phyloP scores from a whole-genome alignment of 2,329 filamentous ascomycete genomes.

The Penicillium olsonii region DNA sequence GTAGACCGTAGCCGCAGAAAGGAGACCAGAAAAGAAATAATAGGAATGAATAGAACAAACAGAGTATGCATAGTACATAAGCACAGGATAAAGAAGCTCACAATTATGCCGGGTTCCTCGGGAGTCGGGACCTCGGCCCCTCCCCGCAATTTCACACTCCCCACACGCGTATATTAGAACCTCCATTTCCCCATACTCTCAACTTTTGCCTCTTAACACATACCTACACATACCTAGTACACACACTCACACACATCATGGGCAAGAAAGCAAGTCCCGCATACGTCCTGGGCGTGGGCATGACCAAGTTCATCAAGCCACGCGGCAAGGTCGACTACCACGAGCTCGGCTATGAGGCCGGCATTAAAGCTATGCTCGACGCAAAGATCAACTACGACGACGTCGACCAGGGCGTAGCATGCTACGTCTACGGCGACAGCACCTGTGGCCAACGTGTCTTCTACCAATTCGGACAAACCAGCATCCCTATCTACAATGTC shows the following conservation, averaged over 20 bases:
- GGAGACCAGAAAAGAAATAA: too few species aligned
- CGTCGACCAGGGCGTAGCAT: slow-evolving; percentile 91
- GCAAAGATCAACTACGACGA: slow-evolving; percentile 91
- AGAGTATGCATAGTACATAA: too few species aligned
- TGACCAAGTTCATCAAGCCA: slow-evolving; percentile 99
- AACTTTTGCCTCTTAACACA: slow-evolving; percentile 18
- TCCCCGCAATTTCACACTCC: slow-evolving; percentile 29
- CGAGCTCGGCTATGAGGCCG: slow-evolving; percentile 89
- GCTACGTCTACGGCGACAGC: slow-evolving; percentile 96
- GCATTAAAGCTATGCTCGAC: slow-evolving; percentile 78
- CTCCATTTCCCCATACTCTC: slow-evolving; percentile 2
- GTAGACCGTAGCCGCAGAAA: too few species aligned
- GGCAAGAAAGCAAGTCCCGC: slow-evolving; percentile 56
- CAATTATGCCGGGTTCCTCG: slow-evolving; percentile 20
- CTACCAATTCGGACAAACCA: slow-evolving; percentile 97
- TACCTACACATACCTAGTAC: not conserved
- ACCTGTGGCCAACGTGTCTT: slow-evolving; percentile 96
- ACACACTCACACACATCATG: slow-evolving; percentile 50
- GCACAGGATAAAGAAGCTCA: too few species aligned
- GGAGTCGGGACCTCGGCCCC: slow-evolving; percentile 40
- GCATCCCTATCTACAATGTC: slow-evolving; percentile 95
- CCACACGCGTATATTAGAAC: slow-evolving; percentile 9
- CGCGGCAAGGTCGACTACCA: slow-evolving; percentile 92
- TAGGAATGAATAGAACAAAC: too few species aligned
- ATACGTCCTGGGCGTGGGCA: slow-evolving; percentile 96